A percentile compares a stretch with the other conserved stretches of the same genome.
These are phyloP conservation scores for Cotoneaster glaucophyllus DNA, from an alignment of 306 rosid genomes.

Conservation along the genomic window DNA sequence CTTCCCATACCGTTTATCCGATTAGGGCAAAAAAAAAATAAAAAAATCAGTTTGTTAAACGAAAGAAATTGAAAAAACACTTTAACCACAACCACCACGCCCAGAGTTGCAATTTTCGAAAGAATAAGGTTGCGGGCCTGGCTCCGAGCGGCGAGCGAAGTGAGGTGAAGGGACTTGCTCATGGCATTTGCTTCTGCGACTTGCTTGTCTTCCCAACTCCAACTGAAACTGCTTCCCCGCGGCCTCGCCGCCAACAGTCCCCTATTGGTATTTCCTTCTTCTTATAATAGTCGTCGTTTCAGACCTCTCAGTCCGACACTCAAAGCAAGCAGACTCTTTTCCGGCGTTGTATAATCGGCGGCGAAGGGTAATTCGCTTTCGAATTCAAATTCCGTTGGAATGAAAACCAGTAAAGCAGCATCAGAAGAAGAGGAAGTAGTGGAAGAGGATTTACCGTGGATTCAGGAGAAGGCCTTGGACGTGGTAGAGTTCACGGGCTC, in stretches of 20 bases:
- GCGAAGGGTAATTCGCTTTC: constrained; percentile 13
- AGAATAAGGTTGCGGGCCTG: background rate
- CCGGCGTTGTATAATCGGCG: constrained; percentile 19
- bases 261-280: background rate
- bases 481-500: constrained; percentile 90
- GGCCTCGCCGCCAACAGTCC: constrained; percentile 9
- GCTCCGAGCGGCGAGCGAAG: background rate
- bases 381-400: background rate
- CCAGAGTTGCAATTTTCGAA: background rate
- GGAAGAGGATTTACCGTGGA: constrained; percentile 84
- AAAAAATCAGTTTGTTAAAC: too few relatives aligned
- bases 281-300: background rate
- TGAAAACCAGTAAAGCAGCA: constrained; percentile 2
- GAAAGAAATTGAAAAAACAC: background rate
- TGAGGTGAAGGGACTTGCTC: background rate
- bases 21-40: too few relatives aligned
- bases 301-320: background rate
- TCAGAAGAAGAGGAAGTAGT: constrained; percentile 43
- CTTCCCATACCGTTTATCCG: too few relatives aligned
- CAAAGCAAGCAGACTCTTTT: background rate
- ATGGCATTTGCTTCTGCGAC: background rate
- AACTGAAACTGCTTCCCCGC: background rate
- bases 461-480: constrained; percentile 93
- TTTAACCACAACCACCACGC: background rate
- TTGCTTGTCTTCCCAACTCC: background rate